Conservation (phyloP, 805 yeast genomes). For the Hanseniaspora lachancei region DNA sequence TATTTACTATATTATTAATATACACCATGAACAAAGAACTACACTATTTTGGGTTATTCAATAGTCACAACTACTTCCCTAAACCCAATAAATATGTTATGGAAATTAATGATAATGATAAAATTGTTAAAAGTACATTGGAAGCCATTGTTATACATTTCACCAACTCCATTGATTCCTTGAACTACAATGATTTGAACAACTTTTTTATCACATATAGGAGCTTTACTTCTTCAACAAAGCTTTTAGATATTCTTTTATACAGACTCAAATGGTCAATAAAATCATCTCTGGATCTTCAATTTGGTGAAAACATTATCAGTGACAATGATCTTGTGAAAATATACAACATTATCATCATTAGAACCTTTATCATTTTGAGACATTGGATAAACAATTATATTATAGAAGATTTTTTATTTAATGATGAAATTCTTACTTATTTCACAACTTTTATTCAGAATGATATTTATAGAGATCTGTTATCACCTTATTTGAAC, state of each 20-base stretch:
- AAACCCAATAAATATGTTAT: slow-evolving; percentile 22
- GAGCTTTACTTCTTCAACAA: slow-evolving; percentile 45
- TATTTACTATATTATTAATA: background rate
- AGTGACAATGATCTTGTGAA: slow-evolving; percentile 25
- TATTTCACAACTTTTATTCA: slow-evolving; percentile 34
- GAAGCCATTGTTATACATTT: slow-evolving; percentile 39
- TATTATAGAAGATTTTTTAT: slow-evolving; percentile 70
- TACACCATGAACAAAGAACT: slow-evolving; percentile 1
- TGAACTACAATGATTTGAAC: slow-evolving; percentile 65
- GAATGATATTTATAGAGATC: slow-evolving; percentile 18
- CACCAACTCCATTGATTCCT: slow-evolving; percentile 52
- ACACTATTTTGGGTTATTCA: slow-evolving; percentile 9
- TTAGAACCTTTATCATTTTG: slow-evolving; percentile 73
- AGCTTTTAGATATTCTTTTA: slow-evolving; percentile 47
- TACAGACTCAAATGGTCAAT: slow-evolving; percentile 61
- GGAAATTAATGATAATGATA: slow-evolving; percentile 16
- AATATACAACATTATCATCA: slow-evolving; percentile 52
- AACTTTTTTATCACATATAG: slow-evolving; percentile 83
- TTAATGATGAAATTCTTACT: slow-evolving; percentile 36
- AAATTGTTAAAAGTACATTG: slow-evolving; percentile 22
- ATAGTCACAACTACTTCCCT: slow-evolving; percentile 22
- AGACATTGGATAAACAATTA: slow-evolving; percentile 86
- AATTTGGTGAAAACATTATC: background rate
- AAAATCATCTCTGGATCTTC: background rate
- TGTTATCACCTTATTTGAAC: background rate